phyloP scores from a whole-genome alignment of 306 rosid species.

The Castanea mollissima region DNA sequence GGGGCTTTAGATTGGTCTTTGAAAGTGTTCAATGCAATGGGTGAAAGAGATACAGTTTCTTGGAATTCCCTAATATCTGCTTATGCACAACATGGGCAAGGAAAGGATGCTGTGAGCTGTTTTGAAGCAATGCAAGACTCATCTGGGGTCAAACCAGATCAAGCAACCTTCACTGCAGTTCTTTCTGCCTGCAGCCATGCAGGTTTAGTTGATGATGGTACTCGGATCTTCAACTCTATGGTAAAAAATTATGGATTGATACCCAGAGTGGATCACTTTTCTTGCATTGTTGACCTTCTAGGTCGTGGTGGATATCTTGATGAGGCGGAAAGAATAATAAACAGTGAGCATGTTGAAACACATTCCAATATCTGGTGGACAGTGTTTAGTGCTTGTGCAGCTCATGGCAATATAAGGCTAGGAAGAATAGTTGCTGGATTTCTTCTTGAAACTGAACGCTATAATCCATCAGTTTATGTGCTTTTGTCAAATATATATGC shows the following conservation, averaged over 20 bases:
- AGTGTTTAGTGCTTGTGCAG: constrained; percentile 81
- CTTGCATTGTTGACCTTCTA: constrained; percentile 73
- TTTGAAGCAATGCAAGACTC: constrained; percentile 60
- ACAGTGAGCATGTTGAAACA: constrained; percentile 43
- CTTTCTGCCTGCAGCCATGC: constrained; percentile 84
- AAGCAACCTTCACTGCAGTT: constrained; percentile 66
- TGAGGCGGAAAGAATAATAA: constrained; percentile 60
- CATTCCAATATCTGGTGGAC: constrained; percentile 74
- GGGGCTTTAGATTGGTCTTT: constrained; percentile 57
- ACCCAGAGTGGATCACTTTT: constrained; percentile 67
- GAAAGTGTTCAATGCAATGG: constrained; percentile 62
- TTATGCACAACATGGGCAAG: constrained; percentile 71
- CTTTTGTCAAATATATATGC: constrained; percentile 71
- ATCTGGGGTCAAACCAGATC: constrained; percentile 53
- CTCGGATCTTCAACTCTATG: constrained; percentile 56
- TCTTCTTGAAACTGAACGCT: constrained; percentile 56
- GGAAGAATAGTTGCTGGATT: constrained; percentile 60
- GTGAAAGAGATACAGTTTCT: constrained; percentile 56
- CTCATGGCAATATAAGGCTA: constrained; percentile 61
- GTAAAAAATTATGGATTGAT: constrained; percentile 37
- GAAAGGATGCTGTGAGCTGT: constrained; percentile 57
- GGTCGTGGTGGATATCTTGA: constrained; percentile 76
- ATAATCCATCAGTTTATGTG: constrained; percentile 69
- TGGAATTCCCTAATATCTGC: constrained; percentile 85
- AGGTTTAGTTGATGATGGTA: constrained; percentile 63